These are phyloP conservation scores for Botrytis squamosa DNA, from an alignment of 2,329 filamentous ascomycete genomes.

Conservation along the genomic window DNA sequence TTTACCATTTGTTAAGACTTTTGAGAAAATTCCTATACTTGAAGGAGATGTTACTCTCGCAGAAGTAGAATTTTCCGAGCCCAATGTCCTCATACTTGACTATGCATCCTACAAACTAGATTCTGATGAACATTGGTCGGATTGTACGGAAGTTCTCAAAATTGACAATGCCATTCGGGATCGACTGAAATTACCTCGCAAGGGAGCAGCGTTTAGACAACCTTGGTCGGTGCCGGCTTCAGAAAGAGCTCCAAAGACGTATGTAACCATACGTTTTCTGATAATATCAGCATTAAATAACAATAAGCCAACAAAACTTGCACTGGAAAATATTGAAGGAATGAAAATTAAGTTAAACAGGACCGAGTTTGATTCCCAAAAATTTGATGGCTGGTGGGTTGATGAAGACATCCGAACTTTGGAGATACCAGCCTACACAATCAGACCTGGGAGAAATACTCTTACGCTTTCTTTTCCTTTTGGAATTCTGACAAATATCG, in stretches of 20 bases:
- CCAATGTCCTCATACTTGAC: constrained; percentile 39
- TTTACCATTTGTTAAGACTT: neutral
- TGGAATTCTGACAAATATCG: constrained; percentile 37
- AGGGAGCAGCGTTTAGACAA: constrained; percentile 35
- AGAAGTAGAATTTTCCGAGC: constrained; percentile 34
- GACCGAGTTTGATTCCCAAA: constrained; percentile 11
- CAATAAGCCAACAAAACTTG: constrained; percentile 25
- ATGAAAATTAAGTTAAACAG: constrained; percentile 33
- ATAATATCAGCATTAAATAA: constrained; percentile 27
- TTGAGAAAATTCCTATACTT: neutral
- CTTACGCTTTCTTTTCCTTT: constrained; percentile 35
- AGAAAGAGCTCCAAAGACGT: constrained; percentile 29
- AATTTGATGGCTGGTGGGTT: constrained; percentile 35
- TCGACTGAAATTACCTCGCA: constrained; percentile 32
- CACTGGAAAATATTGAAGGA: constrained; percentile 35
- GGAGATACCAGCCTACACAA: constrained; percentile 27
- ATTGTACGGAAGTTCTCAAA: constrained; percentile 33
- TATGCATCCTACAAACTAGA: constrained; percentile 36
- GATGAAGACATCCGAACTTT: constrained; percentile 38
- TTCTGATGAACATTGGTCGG: constrained; percentile 28
- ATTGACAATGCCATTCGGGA: constrained; percentile 38
- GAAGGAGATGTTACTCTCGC: constrained; percentile 19
- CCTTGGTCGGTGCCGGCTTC: constrained; percentile 34
- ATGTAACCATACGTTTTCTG: constrained; percentile 33
- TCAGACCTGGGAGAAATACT: constrained; percentile 32